Evolutionary conservation across 2,329 filamentous ascomycete species (phyloP).

Genomic region (Pyrenophora teres): DNA sequence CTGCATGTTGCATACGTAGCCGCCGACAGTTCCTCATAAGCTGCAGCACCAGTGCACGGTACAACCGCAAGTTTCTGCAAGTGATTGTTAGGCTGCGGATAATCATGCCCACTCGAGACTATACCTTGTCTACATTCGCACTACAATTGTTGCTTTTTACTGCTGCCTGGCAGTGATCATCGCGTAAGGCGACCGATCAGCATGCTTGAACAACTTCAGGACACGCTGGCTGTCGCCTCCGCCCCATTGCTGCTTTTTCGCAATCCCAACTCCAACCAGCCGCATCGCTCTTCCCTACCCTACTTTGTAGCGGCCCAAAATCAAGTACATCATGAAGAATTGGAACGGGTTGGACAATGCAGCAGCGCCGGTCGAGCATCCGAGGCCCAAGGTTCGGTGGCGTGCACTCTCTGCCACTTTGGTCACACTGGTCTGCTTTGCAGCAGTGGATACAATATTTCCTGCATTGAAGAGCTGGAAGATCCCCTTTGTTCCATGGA

Average conservation of each 20-base stretch:
- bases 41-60: conserved; percentile 21
- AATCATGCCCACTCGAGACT: conserved; percentile 10
- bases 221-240: conserved; percentile 9
- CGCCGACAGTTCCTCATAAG: conserved; percentile 22
- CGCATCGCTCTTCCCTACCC: neutral
- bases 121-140: conserved; percentile 1
- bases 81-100: conserved; percentile 12
- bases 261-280: neutral
- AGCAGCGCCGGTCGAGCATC: conserved; percentile 13
- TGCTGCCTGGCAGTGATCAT: conserved; percentile 10
- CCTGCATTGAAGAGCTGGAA: conserved; percentile 15
- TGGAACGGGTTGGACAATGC: conserved; percentile 18
- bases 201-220: neutral
- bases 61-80: conserved; percentile 26
- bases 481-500: conserved; percentile 4
- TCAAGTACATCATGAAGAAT: conserved; percentile 27
- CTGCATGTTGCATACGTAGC: conserved; percentile 32
- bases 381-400: conserved; percentile 14
- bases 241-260: conserved; percentile 2
- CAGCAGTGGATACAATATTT: conserved; percentile 26
- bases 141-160: conserved; percentile 3
- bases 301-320: neutral
- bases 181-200: neutral
- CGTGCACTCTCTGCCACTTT: conserved; percentile 22
- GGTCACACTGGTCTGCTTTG: conserved; percentile 22